Conservation (phyloP, 1,284 basidiomycete genomes). For the Ustilago lituana region DNA sequence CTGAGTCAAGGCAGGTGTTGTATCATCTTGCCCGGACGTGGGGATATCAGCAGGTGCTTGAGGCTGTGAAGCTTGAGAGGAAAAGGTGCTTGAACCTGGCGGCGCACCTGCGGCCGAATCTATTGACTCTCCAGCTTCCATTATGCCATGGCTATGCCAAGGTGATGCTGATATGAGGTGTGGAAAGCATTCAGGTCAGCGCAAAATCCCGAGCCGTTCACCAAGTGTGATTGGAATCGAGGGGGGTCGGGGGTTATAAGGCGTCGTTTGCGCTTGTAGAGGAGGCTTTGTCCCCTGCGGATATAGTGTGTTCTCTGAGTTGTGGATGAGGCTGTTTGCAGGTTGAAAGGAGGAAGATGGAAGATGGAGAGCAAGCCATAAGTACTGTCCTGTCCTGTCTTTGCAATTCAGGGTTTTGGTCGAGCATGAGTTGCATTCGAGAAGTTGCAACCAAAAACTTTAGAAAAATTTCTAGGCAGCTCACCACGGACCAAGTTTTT, state of each 20-base stretch:
- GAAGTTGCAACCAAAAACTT: no score
- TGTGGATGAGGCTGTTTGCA: no score
- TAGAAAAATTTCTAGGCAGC: slow-evolving; percentile 29
- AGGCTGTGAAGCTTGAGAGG: slow-evolving; percentile 1
- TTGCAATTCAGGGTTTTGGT: no score
- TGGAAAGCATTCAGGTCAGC: background rate
- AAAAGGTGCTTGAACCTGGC: background rate
- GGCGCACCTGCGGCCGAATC: slow-evolving; percentile 16
- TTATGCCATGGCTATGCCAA: slow-evolving; percentile 18
- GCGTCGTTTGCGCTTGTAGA: no score
- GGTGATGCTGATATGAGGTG: background rate
- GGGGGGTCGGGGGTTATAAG: no score
- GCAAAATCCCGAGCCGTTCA: no score
- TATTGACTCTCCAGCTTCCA: slow-evolving; percentile 52
- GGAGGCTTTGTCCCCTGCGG: no score
- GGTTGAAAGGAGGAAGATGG: background rate
- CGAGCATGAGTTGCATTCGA: background rate
- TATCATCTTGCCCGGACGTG: background rate
- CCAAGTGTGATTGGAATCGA: no score
- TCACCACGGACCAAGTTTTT: slow-evolving; percentile 12
- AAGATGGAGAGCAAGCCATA: background rate
- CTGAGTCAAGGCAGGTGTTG: slow-evolving; percentile 1
- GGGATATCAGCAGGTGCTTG: background rate
- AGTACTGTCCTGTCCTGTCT: background rate
- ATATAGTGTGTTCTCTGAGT: no score